Evolutionary conservation across 148 eudicot species (phyloP).

Genomic region (Rhododendron vialii): DNA sequence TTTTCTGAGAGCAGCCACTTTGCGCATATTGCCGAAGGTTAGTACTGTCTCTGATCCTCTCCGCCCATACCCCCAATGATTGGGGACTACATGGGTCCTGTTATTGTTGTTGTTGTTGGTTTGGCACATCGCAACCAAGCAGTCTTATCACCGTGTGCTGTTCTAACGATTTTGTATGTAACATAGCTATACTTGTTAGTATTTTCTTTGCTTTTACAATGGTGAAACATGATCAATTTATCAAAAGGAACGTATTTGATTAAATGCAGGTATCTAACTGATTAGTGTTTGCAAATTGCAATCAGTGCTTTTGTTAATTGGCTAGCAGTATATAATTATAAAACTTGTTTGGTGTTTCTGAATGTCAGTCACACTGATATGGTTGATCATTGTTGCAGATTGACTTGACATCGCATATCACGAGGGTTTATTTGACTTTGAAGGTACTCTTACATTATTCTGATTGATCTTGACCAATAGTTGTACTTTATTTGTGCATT

Average conservation of each 20-base stretch:
- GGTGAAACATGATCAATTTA: background rate
- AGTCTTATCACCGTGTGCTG: background rate
- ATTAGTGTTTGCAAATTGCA: background rate
- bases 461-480: background rate
- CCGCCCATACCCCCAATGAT: too few species aligned
- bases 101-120: too few species aligned
- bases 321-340: background rate
- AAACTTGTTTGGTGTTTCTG: background rate
- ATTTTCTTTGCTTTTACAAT: background rate
- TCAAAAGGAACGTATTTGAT: background rate
- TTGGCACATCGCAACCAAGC: background rate
- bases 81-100: too few species aligned
- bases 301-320: background rate
- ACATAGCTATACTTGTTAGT: background rate
- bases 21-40: too few species aligned
- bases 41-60: too few species aligned
- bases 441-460: constrained; percentile 49
- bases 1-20: background rate
- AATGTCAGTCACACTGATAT: background rate
- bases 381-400: constrained; percentile 51
- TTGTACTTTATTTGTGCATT: background rate
- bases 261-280: background rate
- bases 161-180: background rate
- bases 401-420: constrained; percentile 88
- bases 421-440: constrained; percentile 71